Conservation (phyloP, 2,329 filamentous ascomycete genomes). For the Botrytis deweyae region DNA sequence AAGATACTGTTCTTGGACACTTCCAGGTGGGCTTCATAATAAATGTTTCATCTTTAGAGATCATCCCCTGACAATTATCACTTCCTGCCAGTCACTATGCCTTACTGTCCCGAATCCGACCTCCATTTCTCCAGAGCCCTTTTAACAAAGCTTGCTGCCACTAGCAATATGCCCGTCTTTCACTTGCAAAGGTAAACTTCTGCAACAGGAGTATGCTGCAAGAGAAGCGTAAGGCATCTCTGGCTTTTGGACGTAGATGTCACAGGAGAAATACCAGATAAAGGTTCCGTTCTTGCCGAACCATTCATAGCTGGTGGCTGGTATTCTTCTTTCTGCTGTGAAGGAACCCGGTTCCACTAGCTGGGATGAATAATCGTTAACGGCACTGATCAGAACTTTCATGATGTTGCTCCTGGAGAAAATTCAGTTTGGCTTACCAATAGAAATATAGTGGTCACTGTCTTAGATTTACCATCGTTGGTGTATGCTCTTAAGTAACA, state of each 20-base stretch:
- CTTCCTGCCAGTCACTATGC: neutral
- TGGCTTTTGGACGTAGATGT: neutral
- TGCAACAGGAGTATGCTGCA: neutral
- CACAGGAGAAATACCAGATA: neutral
- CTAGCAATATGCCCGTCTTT: neutral
- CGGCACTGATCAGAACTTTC: neutral
- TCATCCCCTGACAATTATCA: neutral
- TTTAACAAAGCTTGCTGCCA: neutral
- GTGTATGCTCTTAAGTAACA: neutral
- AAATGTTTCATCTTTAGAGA: neutral
- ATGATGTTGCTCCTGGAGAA: constrained; percentile 19
- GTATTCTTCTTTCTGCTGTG: neutral
- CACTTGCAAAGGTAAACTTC: neutral
- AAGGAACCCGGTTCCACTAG: neutral
- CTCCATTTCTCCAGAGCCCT: no score
- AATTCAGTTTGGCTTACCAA: constrained; percentile 19
- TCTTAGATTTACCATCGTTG: constrained; percentile 36
- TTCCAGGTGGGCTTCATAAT: neutral
- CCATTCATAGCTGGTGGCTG: neutral
- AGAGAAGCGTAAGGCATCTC: neutral
- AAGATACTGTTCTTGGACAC: neutral
- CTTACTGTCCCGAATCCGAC: neutral
- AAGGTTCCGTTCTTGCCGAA: neutral
- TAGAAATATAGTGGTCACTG: constrained; percentile 31
- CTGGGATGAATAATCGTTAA: neutral